Evolutionary conservation across 2,329 filamentous ascomycete species (phyloP), one percentile per base, ranked within the genome.

Genomic region (Claviceps pazoutovae): DNA sequence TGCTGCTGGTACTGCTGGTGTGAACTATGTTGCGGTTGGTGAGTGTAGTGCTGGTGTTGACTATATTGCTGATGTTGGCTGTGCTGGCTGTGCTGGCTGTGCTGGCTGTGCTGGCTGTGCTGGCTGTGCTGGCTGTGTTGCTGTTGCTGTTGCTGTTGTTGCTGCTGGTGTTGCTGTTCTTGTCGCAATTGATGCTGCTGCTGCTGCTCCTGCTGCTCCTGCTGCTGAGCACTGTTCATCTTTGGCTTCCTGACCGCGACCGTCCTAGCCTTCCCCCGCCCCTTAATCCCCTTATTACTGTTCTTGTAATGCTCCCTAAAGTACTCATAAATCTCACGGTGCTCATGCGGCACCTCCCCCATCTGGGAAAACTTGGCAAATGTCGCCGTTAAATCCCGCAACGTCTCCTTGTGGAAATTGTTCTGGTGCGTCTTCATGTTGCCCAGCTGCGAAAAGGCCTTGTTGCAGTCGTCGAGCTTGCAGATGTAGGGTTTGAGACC

Each of bases 271-370:
- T 91, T 93, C 44, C 93, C 93, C 46, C 93, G 82, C 11, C 93
- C 93, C 69, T 96, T 97, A 73, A 97, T 96, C 1, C 93, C 93
- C 68, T 95, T 95, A 76, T 97, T 97, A 70, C 86, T 90, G 70
- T 97, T 94, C 73, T 95, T 95, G 76, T 95, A 96, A n/a, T 95
- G 74, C 0, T 76, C 76, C 4, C 83, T 78, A 63, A 97, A 93
- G 69, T 95, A 95, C 58, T 85, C 79, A 73, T 86, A 88, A 49
- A 96, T 73, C 54, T 88, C 83, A 55, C 79, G 82, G 60, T 96
- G 88, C 5, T 70, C 67, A 39, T 82, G 75, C 0, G 77, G 72
- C n/a, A 90, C 59, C 13, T 64, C 56, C 11, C 63, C 79, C 5
- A 74, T 70, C 39, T 84, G 78, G n/a, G 73, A 74, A 50, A 83